Base-by-base conservation (phyloP, 1,284 basidiomycete genomes). In the Uromyces viciae-fabae region DNA sequence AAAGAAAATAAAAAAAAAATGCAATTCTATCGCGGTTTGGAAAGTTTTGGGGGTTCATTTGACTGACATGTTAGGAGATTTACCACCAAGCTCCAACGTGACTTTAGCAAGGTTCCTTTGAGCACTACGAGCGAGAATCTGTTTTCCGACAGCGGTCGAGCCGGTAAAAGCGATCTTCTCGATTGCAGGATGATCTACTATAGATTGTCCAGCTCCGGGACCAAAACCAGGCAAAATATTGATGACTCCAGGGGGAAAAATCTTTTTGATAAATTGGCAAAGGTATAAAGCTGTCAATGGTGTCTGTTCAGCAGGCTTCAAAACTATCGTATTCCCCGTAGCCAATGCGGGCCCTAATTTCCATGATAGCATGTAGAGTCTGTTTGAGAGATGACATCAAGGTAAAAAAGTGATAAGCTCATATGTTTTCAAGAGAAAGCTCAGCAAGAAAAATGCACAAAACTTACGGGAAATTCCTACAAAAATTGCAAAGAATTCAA, bases 281-380 rank as follows among this genome's bases (percentile, higher is more conserved):
- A 83, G 82, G 81, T 83, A 84, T 49, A 85, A 69, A 43, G 93
- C 92, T 25, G 92, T 92, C 68, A 97, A 89, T 25, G 94, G 94
- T 1, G 94, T 96, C 85, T 94, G 90, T 87, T 97, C 94, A 33
- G 93, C 94, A 8, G 94, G 92, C 88, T 97, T 95, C 84, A 95
- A 87, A 83, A 96, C 89, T 84, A 96, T 88, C 38, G 90, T 87
- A 88, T 93, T 94, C 81, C 94, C 94, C 0, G 91, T 91, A 3
- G 94, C 94, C 75, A 95, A 89, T 19, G 94, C 93, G 15, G 93
- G 93, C 5, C 90, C 92, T 83, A 95, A 86, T 88, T 94, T 94
- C 93, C 92, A 94, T 0, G 46, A 83, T 84, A 92, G 86, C 91
- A 94, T 92, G 82, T 91, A 87, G 60, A 93, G 90, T 91, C 81